Percentiles rank a stretch among this genome's conserved stretches.
Evolutionary conservation across 192 early-diverging fungal genomes (phyloP).

Genomic region (Helicostylum pulchrum): DNA sequence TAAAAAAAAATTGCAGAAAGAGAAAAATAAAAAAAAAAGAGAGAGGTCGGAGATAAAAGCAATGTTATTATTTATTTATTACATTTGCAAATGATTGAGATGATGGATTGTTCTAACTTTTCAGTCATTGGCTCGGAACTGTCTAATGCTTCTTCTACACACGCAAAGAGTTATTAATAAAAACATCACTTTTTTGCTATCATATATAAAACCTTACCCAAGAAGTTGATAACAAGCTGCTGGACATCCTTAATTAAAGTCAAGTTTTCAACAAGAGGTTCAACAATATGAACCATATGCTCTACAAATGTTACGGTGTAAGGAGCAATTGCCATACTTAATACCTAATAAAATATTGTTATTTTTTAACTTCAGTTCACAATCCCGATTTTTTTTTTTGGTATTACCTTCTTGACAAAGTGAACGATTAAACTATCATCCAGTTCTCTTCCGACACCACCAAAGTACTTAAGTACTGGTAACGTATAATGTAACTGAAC

Average conservation of each 20-base stretch:
- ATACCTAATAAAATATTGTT: neutral
- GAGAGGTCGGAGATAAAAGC: neutral
- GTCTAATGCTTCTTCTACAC: too few relatives aligned
- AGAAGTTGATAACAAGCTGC: neutral
- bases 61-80: neutral
- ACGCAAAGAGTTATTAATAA: too few relatives aligned
- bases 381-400: neutral
- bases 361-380: neutral
- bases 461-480: slow-evolving; percentile 64
- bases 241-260: slow-evolving; percentile 15
- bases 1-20: slow-evolving; percentile 1
- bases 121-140: too few relatives aligned
- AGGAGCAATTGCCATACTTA: slow-evolving; percentile 13
- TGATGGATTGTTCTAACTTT: too few relatives aligned
- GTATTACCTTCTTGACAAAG: slow-evolving; percentile 54
- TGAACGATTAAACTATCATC: slow-evolving; percentile 70
- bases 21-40: slow-evolving; percentile 15
- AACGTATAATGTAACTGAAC: slow-evolving; percentile 60
- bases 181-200: too few relatives aligned
- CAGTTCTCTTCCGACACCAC: slow-evolving; percentile 42
- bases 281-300: slow-evolving; percentile 13
- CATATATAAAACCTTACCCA: slow-evolving; percentile 1
- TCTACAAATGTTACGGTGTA: slow-evolving; percentile 2
- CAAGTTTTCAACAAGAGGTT: slow-evolving; percentile 6
- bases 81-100: neutral